A percentile compares a stretch with the other conserved stretches of the same genome.
Conservation (phyloP, 768 basidiomycete species). For the Rhodotorula sphaerocarpa region DNA sequence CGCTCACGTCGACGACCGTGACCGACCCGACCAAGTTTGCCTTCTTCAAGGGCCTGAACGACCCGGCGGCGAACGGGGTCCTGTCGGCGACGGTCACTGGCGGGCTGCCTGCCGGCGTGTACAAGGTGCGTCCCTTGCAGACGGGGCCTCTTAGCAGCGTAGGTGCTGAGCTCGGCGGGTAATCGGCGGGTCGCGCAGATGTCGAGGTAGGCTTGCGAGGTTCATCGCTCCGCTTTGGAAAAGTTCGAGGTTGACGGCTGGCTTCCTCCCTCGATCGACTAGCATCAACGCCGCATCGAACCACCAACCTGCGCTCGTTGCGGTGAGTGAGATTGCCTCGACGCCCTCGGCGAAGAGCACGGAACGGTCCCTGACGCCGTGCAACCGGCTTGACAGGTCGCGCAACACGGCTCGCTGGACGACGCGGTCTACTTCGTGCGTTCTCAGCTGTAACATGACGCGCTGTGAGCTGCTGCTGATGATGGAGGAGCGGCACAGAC, state of each 20-base stretch:
- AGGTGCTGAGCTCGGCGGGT: not conserved
- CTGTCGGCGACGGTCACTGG: slow-evolving; percentile 51
- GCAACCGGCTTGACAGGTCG: slow-evolving; percentile 44
- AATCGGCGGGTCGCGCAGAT: too few relatives aligned
- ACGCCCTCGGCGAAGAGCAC: not conserved
- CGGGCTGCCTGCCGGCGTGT: slow-evolving; percentile 56
- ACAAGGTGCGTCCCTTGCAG: slow-evolving; percentile 48
- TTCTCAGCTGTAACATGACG: too few relatives aligned
- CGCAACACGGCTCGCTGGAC: slow-evolving; percentile 57
- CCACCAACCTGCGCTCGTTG: slow-evolving; percentile 48
- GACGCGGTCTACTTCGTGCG: slow-evolving; percentile 52
- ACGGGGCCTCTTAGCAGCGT: too few relatives aligned
- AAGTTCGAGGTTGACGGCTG: too few relatives aligned
- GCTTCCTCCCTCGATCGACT: too few relatives aligned
- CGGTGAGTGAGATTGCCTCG: not conserved
- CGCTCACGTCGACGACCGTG: slow-evolving; percentile 49
- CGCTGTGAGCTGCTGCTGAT: not conserved
- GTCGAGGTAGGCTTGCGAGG: not conserved
- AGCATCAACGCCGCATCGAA: slow-evolving; percentile 53
- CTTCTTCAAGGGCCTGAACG: slow-evolving; percentile 46
- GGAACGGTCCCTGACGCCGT: not conserved
- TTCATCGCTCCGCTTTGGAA: slow-evolving; percentile 6
- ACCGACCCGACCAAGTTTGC: slow-evolving; percentile 52
- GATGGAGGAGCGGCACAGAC: not conserved
- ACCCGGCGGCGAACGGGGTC: slow-evolving; percentile 48